phyloP scores from a whole-genome alignment of 768 basidiomycete genomes.

The Mycena floridula region DNA sequence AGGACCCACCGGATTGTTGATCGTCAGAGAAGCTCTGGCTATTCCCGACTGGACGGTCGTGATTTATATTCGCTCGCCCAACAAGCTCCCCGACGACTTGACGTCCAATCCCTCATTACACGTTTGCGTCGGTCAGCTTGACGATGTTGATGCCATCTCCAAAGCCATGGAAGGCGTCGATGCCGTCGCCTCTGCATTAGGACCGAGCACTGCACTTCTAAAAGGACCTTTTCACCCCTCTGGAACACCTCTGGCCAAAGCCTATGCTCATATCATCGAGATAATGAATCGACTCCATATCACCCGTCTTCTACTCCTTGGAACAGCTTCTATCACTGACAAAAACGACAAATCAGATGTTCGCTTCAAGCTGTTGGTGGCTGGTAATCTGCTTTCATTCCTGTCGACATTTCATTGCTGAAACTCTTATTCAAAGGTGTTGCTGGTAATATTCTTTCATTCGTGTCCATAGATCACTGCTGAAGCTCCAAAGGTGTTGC shows the following conservation, averaged over 20 bases:
- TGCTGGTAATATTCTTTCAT: too few relatives aligned
- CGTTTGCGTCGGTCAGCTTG: slow-evolving; percentile 50
- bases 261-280: slow-evolving; percentile 49
- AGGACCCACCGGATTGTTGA: slow-evolving; percentile 41
- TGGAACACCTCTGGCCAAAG: slow-evolving; percentile 55
- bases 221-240: slow-evolving; percentile 32
- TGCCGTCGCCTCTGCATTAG: slow-evolving; percentile 62
- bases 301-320: slow-evolving; percentile 58
- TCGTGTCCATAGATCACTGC: too few relatives aligned
- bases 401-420: too few relatives aligned
- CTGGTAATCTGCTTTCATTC: too few relatives aligned
- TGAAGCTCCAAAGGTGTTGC: slow-evolving; percentile 39
- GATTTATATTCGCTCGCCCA: slow-evolving; percentile 57
- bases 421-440: too few relatives aligned
- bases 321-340: slow-evolving; percentile 62
- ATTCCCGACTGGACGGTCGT: slow-evolving; percentile 37
- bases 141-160: slow-evolving; percentile 41
- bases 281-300: slow-evolving; percentile 47
- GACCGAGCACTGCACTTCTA: slow-evolving; percentile 33
- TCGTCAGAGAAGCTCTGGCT: slow-evolving; percentile 50
- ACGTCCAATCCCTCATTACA: slow-evolving; percentile 36
- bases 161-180: slow-evolving; percentile 52
- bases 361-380: slow-evolving; percentile 37
- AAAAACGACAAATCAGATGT: slow-evolving; percentile 50
- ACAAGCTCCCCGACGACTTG: slow-evolving; percentile 53